These are phyloP conservation scores for Berberis thunbergii DNA, from an alignment of 164 flowering plant species.

Conservation along the genomic window DNA sequence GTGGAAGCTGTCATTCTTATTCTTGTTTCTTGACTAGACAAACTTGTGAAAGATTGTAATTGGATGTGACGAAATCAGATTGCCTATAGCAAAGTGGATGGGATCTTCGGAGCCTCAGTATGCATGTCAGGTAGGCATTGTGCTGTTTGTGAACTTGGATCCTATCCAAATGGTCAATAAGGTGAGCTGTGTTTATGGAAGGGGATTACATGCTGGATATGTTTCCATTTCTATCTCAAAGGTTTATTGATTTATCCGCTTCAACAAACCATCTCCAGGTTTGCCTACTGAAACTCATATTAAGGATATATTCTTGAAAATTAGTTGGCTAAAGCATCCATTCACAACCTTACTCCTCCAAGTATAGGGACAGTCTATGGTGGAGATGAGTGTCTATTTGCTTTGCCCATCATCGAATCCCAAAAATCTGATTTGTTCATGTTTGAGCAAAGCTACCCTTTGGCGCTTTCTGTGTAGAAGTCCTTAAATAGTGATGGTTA, in stretches of 20 bases:
- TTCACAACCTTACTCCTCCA: neutral
- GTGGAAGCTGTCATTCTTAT: neutral
- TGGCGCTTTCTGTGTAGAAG: too few relatives aligned
- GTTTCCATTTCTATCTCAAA: slow-evolving; percentile 79
- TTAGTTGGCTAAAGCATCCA: neutral
- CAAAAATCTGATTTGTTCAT: neutral
- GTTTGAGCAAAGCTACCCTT: too few relatives aligned
- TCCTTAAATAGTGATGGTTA: too few relatives aligned
- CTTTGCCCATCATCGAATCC: neutral
- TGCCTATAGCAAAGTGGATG: slow-evolving; percentile 87
- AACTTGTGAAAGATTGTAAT: slow-evolving; percentile 50
- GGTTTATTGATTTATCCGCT: slow-evolving; percentile 95
- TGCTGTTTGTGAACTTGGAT: slow-evolving; percentile 81
- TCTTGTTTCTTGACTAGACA: neutral
- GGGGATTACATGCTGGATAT: slow-evolving; percentile 77
- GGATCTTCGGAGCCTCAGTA: slow-evolving; percentile 78
- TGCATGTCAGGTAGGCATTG: slow-evolving; percentile 48
- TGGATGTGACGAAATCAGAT: slow-evolving; percentile 87
- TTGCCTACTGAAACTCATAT: slow-evolving; percentile 1
- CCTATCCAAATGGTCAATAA: slow-evolving; percentile 54
- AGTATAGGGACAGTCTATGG: too few relatives aligned
- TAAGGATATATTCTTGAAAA: neutral
- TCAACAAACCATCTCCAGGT: slow-evolving; percentile 82
- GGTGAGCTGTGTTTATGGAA: slow-evolving; percentile 74
- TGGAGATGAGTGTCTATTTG: too few relatives aligned